A percentile compares a stretch with the other conserved stretches of the same genome.
These are phyloP conservation scores for Ceratobasidium sp. DNA, from an alignment of 1,284 basidiomycete genomes.

Conservation along the genomic window DNA sequence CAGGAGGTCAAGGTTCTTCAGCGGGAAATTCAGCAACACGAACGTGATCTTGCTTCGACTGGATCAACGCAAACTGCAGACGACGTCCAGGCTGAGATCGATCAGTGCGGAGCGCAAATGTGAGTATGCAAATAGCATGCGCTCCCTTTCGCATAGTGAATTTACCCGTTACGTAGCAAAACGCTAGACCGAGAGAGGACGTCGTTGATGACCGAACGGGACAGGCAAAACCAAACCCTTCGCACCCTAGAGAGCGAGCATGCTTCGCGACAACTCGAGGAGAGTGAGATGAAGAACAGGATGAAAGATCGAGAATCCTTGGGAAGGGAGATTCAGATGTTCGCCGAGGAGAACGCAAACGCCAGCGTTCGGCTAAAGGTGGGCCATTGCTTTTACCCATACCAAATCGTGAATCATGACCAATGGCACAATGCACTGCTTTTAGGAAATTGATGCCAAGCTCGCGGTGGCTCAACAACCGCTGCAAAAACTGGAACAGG, in stretches of 20 bases:
- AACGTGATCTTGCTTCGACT: constrained; percentile 72
- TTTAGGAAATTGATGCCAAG: constrained; percentile 72
- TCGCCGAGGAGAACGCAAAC: constrained; percentile 48
- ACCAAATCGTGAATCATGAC: neutral
- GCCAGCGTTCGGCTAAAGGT: constrained; percentile 63
- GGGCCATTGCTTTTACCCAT: neutral
- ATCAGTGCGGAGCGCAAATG: constrained; percentile 71
- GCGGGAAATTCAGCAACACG: constrained; percentile 71
- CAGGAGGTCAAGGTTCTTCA: constrained; percentile 73
- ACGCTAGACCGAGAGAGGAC: constrained; percentile 74
- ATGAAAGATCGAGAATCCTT: constrained; percentile 44
- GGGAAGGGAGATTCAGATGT: constrained; percentile 41
- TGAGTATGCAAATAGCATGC: constrained; percentile 56
- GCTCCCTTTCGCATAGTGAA: constrained; percentile 11
- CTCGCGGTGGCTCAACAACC: constrained; percentile 73
- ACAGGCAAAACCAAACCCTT: constrained; percentile 68
- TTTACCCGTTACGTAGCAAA: constrained; percentile 63
- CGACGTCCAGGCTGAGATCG: constrained; percentile 82
- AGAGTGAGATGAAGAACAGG: constrained; percentile 48
- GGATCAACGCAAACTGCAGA: constrained; percentile 85
- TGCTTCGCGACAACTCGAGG: constrained; percentile 65
- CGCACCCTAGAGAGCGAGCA: constrained; percentile 60
- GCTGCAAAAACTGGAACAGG: constrained; percentile 72
- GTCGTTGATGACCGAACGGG: constrained; percentile 68
- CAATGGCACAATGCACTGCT: neutral